phyloP scores from a whole-genome alignment of 768 basidiomycete species.

The Rubroboletus satanas region DNA sequence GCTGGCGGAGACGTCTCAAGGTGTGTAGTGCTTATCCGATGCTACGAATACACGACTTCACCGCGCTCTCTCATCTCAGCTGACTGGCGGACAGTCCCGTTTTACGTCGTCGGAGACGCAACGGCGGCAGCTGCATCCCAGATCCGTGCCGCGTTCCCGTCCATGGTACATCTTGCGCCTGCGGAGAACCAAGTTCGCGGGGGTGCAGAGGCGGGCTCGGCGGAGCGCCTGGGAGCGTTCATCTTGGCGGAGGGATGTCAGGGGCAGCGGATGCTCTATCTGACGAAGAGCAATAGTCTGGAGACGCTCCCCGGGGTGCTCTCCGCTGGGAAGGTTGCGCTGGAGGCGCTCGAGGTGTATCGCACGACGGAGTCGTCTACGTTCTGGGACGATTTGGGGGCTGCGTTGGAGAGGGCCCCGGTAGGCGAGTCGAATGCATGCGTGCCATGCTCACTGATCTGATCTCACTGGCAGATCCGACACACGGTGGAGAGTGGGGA shows the following conservation, averaged over 20 bases:
- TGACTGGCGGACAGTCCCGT: constrained; percentile 57
- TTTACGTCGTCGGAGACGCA: constrained; percentile 74
- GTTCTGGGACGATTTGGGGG: constrained; percentile 44
- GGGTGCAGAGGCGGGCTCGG: constrained; percentile 53
- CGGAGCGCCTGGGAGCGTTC: constrained; percentile 61
- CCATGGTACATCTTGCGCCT: constrained; percentile 36
- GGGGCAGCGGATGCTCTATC: constrained; percentile 50
- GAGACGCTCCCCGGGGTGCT: constrained; percentile 60
- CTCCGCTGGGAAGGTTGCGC: constrained; percentile 37
- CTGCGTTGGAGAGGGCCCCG: constrained; percentile 25
- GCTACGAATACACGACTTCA: neutral
- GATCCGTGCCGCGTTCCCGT: constrained; percentile 29
- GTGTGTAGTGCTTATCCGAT: constrained; percentile 6
- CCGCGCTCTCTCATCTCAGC: constrained; percentile 19
- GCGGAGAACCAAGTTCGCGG: constrained; percentile 37
- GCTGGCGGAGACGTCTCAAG: neutral
- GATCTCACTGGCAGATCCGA: neutral
- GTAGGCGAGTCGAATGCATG: constrained; percentile 20
- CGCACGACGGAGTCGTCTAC: constrained; percentile 54
- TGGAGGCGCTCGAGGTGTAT: constrained; percentile 64
- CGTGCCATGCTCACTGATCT: neutral
- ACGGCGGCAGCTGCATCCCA: constrained; percentile 48
- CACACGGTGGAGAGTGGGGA: constrained; percentile 32
- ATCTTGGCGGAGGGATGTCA: constrained; percentile 43
- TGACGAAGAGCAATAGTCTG: constrained; percentile 85